Conservation (phyloP, 2,329 filamentous ascomycete genomes). For the Harringtonia aguacate region DNA sequence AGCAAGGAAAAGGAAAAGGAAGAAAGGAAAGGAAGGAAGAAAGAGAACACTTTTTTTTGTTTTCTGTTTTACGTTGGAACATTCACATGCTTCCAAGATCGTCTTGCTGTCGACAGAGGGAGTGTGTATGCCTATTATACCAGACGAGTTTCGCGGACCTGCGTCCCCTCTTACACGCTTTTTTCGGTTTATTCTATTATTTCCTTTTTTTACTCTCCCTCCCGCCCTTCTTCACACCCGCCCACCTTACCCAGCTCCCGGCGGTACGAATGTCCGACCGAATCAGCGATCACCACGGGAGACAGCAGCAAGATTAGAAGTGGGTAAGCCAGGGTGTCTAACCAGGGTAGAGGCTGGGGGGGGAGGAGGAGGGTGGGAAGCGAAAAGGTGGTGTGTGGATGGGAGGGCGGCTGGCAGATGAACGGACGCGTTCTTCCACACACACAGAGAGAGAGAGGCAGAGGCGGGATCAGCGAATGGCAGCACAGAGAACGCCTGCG, state of each 20-base stretch:
- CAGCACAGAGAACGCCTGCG: background rate
- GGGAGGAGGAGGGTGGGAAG: too few relatives aligned
- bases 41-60: background rate
- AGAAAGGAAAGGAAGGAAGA: background rate
- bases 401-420: too few relatives aligned
- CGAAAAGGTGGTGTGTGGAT: too few relatives aligned
- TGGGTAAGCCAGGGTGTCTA: background rate
- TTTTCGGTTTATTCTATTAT: background rate
- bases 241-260: too few relatives aligned
- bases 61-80: background rate
- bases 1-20: background rate
- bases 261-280: background rate
- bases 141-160: background rate
- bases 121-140: constrained; percentile 4
- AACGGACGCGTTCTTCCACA: too few relatives aligned
- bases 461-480: constrained; percentile 7
- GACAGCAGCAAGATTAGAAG: background rate
- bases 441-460: too few relatives aligned
- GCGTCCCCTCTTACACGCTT: background rate
- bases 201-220: background rate
- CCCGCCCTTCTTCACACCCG: too few relatives aligned
- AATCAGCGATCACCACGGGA: background rate
- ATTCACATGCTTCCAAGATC: background rate
- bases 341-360: too few relatives aligned
- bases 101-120: background rate